Evolutionary conservation across 2,329 filamentous ascomycete species (phyloP).

Genomic region (Lecanicillium sp.): DNA sequence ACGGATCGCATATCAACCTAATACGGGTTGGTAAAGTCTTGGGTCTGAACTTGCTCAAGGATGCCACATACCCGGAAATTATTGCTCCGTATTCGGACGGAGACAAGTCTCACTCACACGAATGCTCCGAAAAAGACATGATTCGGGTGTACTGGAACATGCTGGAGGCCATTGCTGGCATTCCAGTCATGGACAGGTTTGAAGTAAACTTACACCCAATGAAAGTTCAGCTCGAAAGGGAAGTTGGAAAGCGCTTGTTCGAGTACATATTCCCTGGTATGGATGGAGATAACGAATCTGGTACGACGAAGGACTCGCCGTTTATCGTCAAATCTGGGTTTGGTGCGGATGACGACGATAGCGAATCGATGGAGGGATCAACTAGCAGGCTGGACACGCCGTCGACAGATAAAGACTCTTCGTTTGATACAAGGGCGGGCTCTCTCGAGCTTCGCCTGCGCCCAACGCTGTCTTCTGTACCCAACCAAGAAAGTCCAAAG

Average conservation of each 20-base stretch:
- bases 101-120: constrained; percentile 36
- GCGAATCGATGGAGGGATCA: constrained; percentile 30
- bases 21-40: constrained; percentile 82
- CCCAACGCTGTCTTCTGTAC: constrained; percentile 62
- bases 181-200: constrained; percentile 94
- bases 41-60: constrained; percentile 80
- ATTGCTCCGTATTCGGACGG: constrained; percentile 80
- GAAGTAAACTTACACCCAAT: constrained; percentile 90
- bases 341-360: constrained; percentile 33
- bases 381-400: constrained; percentile 27
- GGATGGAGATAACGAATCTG: constrained; percentile 41
- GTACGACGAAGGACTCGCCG: constrained; percentile 50
- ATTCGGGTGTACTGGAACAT: constrained; percentile 95
- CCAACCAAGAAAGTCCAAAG: constrained; percentile 30
- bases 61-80: constrained; percentile 94
- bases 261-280: constrained; percentile 95
- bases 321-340: constrained; percentile 41
- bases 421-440: constrained; percentile 56
- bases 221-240: constrained; percentile 86
- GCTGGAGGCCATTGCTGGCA: constrained; percentile 95
- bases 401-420: constrained; percentile 33
- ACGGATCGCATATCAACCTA: constrained; percentile 91
- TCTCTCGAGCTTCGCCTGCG: constrained; percentile 75
- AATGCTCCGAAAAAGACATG: constrained; percentile 62
- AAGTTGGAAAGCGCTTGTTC: constrained; percentile 86